These are phyloP conservation scores for Sporothrix dimorphospora DNA, from an alignment of 2,329 filamentous ascomycete species.

Conservation along the genomic window DNA sequence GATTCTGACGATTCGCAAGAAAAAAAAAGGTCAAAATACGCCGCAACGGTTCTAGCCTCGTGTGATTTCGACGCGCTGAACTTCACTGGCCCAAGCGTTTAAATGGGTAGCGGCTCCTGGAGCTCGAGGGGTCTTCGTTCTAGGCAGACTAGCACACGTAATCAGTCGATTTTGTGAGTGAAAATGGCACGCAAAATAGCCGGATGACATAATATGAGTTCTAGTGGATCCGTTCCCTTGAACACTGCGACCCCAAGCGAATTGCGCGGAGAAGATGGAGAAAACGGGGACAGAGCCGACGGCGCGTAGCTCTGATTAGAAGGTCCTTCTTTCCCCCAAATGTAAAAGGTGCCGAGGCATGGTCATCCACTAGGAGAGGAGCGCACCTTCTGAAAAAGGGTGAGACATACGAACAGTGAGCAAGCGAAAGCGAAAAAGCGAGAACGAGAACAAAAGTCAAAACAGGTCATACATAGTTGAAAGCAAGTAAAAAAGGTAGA, in stretches of 20 bases:
- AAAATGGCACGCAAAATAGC: no score
- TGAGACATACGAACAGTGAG: not conserved
- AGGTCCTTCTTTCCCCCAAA: not conserved
- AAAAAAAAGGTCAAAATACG: not conserved
- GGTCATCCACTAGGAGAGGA: not conserved
- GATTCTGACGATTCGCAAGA: not conserved
- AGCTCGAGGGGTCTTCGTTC: not conserved
- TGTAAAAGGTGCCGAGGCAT: not conserved
- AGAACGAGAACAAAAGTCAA: not conserved
- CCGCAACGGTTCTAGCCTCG: not conserved
- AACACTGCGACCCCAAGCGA: not conserved
- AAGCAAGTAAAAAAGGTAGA: no score
- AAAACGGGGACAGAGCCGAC: slow-evolving; percentile 13
- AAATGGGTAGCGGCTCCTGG: not conserved
- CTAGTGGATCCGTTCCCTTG: not conserved
- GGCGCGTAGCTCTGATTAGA: slow-evolving; percentile 29
- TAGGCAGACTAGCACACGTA: not conserved
- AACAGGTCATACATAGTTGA: no score
- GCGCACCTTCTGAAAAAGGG: not conserved
- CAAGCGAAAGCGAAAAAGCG: not conserved
- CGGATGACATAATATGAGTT: not conserved
- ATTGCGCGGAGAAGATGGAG: slow-evolving; percentile 16
- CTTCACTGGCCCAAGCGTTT: not conserved
- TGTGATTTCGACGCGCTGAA: not conserved
- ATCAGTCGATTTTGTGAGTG: not conserved